A percentile compares a stretch with the other conserved stretches of the same genome.
Evolutionary conservation across 78 protist species (phyloP).

Genomic region (Thecamonas trahens): DNA sequence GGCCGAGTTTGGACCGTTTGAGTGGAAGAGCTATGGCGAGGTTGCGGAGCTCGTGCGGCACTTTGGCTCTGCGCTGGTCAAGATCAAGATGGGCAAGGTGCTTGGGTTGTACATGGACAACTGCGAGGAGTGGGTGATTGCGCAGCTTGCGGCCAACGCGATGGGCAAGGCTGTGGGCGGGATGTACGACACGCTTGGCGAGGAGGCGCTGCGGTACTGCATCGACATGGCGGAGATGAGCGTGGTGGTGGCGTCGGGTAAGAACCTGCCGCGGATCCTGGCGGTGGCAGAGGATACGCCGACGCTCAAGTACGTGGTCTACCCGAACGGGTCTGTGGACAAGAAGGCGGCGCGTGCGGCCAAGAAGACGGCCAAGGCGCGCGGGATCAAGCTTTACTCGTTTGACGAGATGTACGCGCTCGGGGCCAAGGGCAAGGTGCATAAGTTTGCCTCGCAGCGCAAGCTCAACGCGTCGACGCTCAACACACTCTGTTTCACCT

Average conservation of each 20-base stretch:
- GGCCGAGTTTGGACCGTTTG: too few species aligned
- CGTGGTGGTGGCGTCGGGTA: conserved; percentile 28
- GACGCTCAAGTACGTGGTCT: not conserved
- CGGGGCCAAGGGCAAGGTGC: not conserved
- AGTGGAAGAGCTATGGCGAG: too few species aligned
- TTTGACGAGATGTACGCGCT: conserved; percentile 15
- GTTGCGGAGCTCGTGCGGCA: too few species aligned
- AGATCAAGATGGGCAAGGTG: too few species aligned
- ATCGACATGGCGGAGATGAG: conserved; percentile 39
- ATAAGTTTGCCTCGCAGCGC: conserved; percentile 14
- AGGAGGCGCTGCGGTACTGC: conserved; percentile 45
- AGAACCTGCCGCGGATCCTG: conserved; percentile 7
- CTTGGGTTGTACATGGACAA: conserved; percentile 56
- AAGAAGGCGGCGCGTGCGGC: not conserved
- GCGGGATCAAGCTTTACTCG: not conserved
- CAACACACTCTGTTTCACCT: conserved; percentile 77
- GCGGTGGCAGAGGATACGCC: not conserved
- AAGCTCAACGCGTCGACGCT: conserved; percentile 2
- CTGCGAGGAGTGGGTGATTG: conserved; percentile 65
- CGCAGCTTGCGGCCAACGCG: conserved; percentile 15
- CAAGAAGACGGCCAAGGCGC: not conserved
- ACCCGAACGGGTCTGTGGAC: not conserved
- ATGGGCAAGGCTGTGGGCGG: conserved; percentile 36
- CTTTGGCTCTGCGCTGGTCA: too few species aligned
- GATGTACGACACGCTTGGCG: conserved; percentile 58